A percentile compares a stretch with the other conserved stretches of the same genome.
Conservation (phyloP, 1,139 yeast species). For the Pichia cactophila region DNA sequence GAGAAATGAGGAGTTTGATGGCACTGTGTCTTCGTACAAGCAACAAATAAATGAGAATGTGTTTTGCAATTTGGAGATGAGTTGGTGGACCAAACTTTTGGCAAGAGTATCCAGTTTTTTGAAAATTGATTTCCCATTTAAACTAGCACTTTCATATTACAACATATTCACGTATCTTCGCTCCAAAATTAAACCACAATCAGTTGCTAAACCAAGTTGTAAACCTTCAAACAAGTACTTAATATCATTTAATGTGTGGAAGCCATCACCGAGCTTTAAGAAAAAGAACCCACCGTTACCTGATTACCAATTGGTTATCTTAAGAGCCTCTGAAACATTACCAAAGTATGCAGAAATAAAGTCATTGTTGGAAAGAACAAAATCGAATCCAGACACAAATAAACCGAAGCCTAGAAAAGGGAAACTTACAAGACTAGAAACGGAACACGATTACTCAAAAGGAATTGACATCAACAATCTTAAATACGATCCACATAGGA, state of each 20-base stretch:
- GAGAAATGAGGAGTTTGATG: conserved; percentile 21
- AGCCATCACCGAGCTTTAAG: conserved; percentile 64
- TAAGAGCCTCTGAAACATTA: conserved; percentile 42
- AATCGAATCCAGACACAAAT: conserved; percentile 14
- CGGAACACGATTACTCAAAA: conserved; percentile 20
- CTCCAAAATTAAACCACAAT: conserved; percentile 9
- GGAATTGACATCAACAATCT: conserved; percentile 27
- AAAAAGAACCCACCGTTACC: conserved; percentile 67
- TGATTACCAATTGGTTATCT: conserved; percentile 64
- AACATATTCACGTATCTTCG: conserved; percentile 15
- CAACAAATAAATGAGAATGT: conserved; percentile 1
- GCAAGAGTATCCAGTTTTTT: conserved; percentile 6
- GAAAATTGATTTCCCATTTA: conserved; percentile 12
- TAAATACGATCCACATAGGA: conserved; percentile 27
- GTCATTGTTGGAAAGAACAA: conserved; percentile 27
- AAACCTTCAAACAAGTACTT: not conserved
- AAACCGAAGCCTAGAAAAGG: conserved; percentile 18
- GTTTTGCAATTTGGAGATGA: conserved; percentile 7
- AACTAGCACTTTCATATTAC: conserved; percentile 13
- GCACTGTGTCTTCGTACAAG: conserved; percentile 2
- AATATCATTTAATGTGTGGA: conserved; percentile 69
- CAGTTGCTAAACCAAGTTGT: conserved; percentile 3
- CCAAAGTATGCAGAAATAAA: conserved; percentile 44
- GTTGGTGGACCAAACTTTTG: conserved; percentile 12
- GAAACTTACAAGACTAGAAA: conserved; percentile 21